These are phyloP conservation scores for Botrytis paeoniae DNA, from an alignment of 2,329 filamentous ascomycete genomes.

Conservation along the genomic window DNA sequence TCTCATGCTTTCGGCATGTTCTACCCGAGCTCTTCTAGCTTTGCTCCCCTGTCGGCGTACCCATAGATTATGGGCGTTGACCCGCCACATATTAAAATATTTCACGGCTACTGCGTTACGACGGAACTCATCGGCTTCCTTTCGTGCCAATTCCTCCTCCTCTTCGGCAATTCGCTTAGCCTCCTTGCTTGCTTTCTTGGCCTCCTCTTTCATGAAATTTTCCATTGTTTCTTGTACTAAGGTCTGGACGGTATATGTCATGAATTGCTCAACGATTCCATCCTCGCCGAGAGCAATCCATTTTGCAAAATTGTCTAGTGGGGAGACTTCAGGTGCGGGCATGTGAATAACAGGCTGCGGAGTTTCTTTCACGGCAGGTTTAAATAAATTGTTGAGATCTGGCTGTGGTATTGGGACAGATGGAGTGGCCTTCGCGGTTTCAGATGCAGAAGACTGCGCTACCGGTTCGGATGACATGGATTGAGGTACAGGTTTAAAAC, in stretches of 20 bases:
- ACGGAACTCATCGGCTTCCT: slow-evolving; percentile 33
- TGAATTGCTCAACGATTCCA: slow-evolving; percentile 39
- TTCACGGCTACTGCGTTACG: slow-evolving; percentile 33
- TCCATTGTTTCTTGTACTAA: slow-evolving; percentile 27
- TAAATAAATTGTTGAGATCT: neutral
- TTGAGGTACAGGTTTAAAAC: slow-evolving; percentile 4
- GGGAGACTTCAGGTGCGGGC: neutral
- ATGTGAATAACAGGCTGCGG: neutral
- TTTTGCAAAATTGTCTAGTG: slow-evolving; percentile 25
- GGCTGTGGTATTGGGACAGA: neutral
- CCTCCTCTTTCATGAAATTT: slow-evolving; percentile 25
- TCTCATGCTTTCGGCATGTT: slow-evolving; percentile 33
- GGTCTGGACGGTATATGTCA: slow-evolving; percentile 26
- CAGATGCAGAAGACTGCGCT: neutral
- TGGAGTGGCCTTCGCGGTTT: neutral
- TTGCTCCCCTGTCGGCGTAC: slow-evolving; percentile 35
- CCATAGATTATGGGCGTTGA: slow-evolving; percentile 28
- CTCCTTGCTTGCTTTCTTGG: slow-evolving; percentile 19
- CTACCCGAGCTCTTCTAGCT: slow-evolving; percentile 31
- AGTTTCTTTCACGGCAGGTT: neutral
- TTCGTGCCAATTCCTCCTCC: slow-evolving; percentile 27
- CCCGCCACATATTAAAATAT: slow-evolving; percentile 35
- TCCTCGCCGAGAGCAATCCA: slow-evolving; percentile 35
- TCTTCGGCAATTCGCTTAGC: slow-evolving; percentile 23
- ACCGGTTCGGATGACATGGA: neutral